phyloP scores from a whole-genome alignment of 257 asterid species.

The Solanum okadae region DNA sequence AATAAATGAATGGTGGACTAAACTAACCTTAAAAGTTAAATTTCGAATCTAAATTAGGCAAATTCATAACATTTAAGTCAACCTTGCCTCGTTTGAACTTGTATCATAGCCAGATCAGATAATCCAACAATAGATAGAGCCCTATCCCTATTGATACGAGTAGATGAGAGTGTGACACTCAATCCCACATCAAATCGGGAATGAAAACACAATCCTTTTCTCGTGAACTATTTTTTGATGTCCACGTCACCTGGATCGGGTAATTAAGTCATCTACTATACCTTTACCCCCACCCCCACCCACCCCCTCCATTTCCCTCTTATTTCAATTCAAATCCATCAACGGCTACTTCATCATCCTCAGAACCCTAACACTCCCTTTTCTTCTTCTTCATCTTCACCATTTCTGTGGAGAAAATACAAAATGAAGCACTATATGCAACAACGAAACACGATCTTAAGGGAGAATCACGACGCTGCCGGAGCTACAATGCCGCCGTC shows the following conservation, averaged over 20 bases:
- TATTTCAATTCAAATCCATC: not conserved
- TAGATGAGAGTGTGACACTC: not conserved
- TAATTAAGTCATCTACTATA: not conserved
- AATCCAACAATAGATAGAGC: not conserved
- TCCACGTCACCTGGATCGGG: not conserved
- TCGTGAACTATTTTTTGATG: not conserved
- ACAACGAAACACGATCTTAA: conserved; percentile 45
- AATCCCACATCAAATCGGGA: not conserved
- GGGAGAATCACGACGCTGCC: conserved; percentile 34
- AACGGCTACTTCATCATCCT: not conserved
- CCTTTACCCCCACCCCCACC: not conserved
- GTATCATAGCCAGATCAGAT: too few species aligned
- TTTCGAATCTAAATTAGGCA: not conserved
- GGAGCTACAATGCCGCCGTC: not conserved
- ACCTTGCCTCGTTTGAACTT: too few species aligned
- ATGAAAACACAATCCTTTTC: not conserved
- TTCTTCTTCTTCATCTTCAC: not conserved
- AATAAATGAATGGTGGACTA: not conserved
- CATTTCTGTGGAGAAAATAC: not conserved
- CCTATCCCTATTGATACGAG: not conserved
- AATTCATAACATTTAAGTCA: not conserved
- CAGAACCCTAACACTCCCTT: not conserved
- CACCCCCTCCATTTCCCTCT: not conserved
- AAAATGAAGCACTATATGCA: conserved; percentile 52
- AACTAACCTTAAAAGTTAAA: not conserved